Evolutionary conservation across 345 rosid genomes (phyloP).

Genomic region (Zanthoxylum bungeanum): DNA sequence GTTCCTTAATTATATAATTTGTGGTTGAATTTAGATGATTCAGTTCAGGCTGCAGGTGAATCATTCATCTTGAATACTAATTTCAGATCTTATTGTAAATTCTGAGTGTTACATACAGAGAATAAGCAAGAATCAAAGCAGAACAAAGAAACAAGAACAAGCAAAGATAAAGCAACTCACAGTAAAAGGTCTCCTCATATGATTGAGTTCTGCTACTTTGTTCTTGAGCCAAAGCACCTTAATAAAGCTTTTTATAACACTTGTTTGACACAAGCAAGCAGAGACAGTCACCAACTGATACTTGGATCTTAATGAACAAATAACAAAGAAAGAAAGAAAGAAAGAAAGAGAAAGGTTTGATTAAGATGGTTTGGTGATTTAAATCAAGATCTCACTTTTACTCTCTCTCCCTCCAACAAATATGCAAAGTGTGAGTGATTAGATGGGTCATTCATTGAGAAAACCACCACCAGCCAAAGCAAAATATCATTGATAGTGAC

Average conservation of each 20-base stretch:
- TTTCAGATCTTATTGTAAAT: conserved; percentile 18
- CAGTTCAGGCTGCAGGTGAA: neutral
- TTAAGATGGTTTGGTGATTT: no score
- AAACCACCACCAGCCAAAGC: conserved; percentile 45
- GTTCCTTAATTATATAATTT: neutral
- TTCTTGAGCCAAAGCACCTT: conserved; percentile 27
- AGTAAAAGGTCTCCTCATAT: conserved; percentile 81
- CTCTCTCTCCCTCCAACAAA: conserved; percentile 24
- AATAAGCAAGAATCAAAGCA: neutral
- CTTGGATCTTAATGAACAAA: conserved; percentile 7
- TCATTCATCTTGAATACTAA: conserved; percentile 10
- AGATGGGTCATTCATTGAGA: conserved; percentile 54
- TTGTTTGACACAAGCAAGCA: conserved; percentile 2
- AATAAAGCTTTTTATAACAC: conserved; percentile 7
- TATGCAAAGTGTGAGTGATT: conserved; percentile 33
- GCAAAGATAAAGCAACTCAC: conserved; percentile 41
- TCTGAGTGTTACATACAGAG: neutral
- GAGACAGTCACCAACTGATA: conserved; percentile 18
- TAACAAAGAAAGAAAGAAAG: conserved; percentile 9
- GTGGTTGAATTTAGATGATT: conserved; percentile 15
- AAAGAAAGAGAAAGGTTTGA: no score
- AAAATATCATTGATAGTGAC: conserved; percentile 72
- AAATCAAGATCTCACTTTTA: conserved; percentile 36
- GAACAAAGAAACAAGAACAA: conserved; percentile 8
- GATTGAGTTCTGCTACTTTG: conserved; percentile 55